A percentile compares a stretch with the other conserved stretches of the same genome.
Conservation (phyloP, 106 monocot genomes). For the Dactylorhiza incarnata region DNA sequence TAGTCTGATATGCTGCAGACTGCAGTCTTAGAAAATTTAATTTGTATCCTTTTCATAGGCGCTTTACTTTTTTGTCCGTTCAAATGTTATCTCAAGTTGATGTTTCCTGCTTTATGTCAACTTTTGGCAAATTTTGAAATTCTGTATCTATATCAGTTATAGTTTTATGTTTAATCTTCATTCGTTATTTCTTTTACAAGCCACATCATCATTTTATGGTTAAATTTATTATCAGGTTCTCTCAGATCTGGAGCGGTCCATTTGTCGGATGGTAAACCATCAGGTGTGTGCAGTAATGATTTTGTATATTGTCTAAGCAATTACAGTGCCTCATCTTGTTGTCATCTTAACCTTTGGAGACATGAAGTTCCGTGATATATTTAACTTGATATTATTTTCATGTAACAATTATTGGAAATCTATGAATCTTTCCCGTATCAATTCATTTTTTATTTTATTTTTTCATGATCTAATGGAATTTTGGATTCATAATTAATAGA, state of each 20-base stretch:
- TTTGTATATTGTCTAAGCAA: neutral
- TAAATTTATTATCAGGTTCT: conserved; percentile 49
- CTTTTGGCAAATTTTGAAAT: neutral
- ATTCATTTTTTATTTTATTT: neutral
- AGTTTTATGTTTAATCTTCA: neutral
- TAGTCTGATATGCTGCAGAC: neutral
- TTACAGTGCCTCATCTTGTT: neutral
- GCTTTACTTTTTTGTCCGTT: neutral
- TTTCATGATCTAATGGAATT: neutral
- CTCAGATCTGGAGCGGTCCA: conserved; percentile 94
- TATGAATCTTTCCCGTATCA: neutral
- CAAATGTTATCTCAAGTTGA: neutral
- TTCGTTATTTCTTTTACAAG: neutral
- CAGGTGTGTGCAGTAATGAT: conserved; percentile 38
- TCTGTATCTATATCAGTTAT: neutral
- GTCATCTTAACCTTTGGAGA: neutral
- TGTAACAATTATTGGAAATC: neutral
- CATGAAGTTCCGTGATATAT: neutral
- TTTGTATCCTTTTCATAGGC: neutral
- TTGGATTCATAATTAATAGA: neutral
- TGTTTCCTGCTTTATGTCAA: neutral
- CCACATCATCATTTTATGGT: neutral
- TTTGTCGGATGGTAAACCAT: conserved; percentile 79
- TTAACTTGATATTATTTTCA: neutral
- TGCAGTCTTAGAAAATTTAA: neutral